Base-by-base conservation (phyloP, 495 filamentous ascomycete genomes). In the Cryomyces minteri region DNA sequence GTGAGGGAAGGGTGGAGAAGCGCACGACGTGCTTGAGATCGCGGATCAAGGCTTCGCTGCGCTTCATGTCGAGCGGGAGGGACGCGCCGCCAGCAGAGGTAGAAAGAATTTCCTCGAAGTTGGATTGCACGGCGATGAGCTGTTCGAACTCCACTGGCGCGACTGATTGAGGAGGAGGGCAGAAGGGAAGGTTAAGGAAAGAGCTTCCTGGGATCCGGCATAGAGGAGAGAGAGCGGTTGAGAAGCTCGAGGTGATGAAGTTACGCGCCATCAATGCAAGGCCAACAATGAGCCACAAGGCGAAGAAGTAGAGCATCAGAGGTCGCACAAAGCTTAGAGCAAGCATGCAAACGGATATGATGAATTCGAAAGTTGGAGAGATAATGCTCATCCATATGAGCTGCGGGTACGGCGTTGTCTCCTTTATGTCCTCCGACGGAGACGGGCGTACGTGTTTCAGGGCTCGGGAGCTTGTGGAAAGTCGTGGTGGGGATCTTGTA, bases 1-100 rank as follows among this genome's bases (percentile, higher is more conserved):
- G 57, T 2, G 68, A 67, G 8, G 64, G 65, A 2, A 71, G 56
- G 10, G 53, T 49, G 49, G 65, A 68, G 48, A 61, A 67, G 37
- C 73, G 71, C 34, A 84, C 77, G 39, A 79, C 57, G 43, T 81
- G 79, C 9, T 77, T 73, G 28, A 87, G 64, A 47, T 84, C 80
- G 48, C 83, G 77, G 28, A 88, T 77, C 4, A 77, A 74, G 14
- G 74, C 66, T 53, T 86, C 81, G 12, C 77, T 73, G 30, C 74
- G 65, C 59, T 80, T 82, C 71, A 84, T 81, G 49, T 78, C 73
- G 47, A 77, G 58, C 1, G 79, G 80, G 11, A 83, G 61, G 5
- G 69, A 69, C 2, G 69, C 70, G n/a, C 72, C 66, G 14, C 70
- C 62, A 4, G 70, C 65, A 11, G 68, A 68, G 41, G 72, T 71